These are phyloP conservation scores for Nowakowskiella sp. DNA, from an alignment of 192 early-diverging fungal genomes.

Conservation along the genomic window DNA sequence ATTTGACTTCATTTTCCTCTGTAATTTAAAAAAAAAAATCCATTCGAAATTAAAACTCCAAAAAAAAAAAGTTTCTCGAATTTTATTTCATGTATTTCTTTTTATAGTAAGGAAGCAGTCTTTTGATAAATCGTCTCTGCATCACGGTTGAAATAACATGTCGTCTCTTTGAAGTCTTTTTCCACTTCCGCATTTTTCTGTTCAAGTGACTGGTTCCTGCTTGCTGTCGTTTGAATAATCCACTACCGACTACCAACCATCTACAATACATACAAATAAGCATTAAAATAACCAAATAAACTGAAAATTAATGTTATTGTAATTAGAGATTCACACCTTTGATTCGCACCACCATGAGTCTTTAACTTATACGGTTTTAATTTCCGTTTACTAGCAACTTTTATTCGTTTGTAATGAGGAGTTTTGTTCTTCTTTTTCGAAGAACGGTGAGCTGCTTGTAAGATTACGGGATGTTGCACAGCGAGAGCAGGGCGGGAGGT, in stretches of 20 bases:
- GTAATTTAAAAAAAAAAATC: too few relatives aligned
- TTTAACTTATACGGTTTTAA: conserved; percentile 45
- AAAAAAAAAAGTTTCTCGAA: too few relatives aligned
- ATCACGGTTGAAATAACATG: conserved; percentile 25
- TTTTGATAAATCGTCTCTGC: conserved; percentile 26
- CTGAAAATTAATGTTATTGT: not conserved
- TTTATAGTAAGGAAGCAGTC: conserved; percentile 42
- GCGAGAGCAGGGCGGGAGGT: too few relatives aligned
- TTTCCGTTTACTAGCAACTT: conserved; percentile 38
- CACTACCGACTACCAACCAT: conserved; percentile 36
- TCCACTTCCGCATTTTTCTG: conserved; percentile 35
- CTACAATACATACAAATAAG: conserved; percentile 10
- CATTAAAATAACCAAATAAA: conserved; percentile 1
- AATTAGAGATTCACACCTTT: conserved; percentile 22
- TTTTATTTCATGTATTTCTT: conserved; percentile 35
- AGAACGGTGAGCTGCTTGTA: too few relatives aligned
- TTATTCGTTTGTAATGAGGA: too few relatives aligned
- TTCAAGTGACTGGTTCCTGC: conserved; percentile 39
- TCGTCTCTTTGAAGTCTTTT: conserved; percentile 28
- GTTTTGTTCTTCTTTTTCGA: too few relatives aligned
- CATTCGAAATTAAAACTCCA: too few relatives aligned
- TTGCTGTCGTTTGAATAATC: conserved; percentile 37
- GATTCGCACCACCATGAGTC: conserved; percentile 37
- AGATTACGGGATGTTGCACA: too few relatives aligned
- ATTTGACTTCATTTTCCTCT: too few relatives aligned